Conservation (phyloP, 2,329 filamentous ascomycete species). For the Celoporthe dispersa region DNA sequence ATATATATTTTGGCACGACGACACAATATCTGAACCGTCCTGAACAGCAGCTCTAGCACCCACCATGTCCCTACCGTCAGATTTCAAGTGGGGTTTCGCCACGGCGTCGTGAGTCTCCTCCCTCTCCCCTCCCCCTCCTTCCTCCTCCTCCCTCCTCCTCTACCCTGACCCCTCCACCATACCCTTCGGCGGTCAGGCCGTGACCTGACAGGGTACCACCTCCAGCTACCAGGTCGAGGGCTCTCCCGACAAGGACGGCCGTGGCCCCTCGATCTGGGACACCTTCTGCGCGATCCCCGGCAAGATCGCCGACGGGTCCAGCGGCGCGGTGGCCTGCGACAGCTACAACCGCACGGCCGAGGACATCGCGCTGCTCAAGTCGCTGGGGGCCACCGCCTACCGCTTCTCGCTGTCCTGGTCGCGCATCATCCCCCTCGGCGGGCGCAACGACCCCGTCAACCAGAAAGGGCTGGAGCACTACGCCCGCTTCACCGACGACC, state of each 20-base stretch:
- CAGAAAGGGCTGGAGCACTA: conserved; percentile 79
- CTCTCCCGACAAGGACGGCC: conserved; percentile 73
- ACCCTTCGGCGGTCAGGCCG: neutral
- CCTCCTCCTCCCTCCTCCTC: no score
- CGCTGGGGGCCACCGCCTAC: conserved; percentile 74
- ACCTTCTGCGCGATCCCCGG: conserved; percentile 80
- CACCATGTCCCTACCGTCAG: conserved; percentile 64
- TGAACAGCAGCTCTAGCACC: neutral
- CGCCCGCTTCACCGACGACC: conserved; percentile 75
- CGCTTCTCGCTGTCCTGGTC: conserved; percentile 87
- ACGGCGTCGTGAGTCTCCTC: conserved; percentile 66
- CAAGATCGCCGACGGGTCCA: conserved; percentile 79
- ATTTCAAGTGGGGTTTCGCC: conserved; percentile 81
- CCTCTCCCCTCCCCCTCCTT: neutral
- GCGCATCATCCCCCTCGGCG: conserved; percentile 83
- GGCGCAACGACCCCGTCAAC: conserved; percentile 81
- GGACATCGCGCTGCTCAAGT: conserved; percentile 78
- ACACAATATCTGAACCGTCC: neutral
- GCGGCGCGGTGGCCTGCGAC: conserved; percentile 80
- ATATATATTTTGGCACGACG: neutral
- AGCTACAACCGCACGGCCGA: conserved; percentile 80
- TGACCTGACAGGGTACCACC: neutral
- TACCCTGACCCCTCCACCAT: neutral
- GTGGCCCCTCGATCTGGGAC: conserved; percentile 86
- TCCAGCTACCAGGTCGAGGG: conserved; percentile 87